These are phyloP conservation scores for Suhomyces pyralidae DNA, from an alignment of 805 yeast genomes.

Conservation along the genomic window DNA sequence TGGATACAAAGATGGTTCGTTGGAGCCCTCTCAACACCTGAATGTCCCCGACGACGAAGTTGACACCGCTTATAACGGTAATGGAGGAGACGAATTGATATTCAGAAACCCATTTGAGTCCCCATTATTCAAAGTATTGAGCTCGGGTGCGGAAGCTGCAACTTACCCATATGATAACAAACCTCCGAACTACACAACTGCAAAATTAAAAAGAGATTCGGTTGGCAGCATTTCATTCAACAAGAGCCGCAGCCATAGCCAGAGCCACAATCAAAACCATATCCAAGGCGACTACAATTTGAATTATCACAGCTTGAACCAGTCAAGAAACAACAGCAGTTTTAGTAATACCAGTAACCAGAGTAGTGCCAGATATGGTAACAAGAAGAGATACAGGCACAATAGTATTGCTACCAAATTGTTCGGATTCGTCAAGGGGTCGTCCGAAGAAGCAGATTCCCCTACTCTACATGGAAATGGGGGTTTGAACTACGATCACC, in stretches of 20 bases:
- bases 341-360: neutral
- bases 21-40: neutral
- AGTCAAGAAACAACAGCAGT: neutral
- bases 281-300: neutral
- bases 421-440: neutral
- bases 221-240: neutral
- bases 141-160: neutral
- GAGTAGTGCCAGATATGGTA: neutral
- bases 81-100: conserved; percentile 1
- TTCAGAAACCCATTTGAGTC: conserved; percentile 19
- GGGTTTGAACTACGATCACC: neutral
- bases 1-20: neutral
- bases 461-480: neutral
- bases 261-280: neutral
- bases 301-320: neutral
- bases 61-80: neutral
- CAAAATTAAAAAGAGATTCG: neutral
- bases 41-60: neutral
- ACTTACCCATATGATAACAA: neutral
- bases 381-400: conserved; percentile 1
- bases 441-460: conserved; percentile 4
- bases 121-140: neutral
- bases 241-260: neutral
- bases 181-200: conserved; percentile 1
- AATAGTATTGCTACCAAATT: conserved; percentile 4